Conservation (phyloP, 371 early-diverging fungal genomes). For the Syncephalis plumigaleata region DNA sequence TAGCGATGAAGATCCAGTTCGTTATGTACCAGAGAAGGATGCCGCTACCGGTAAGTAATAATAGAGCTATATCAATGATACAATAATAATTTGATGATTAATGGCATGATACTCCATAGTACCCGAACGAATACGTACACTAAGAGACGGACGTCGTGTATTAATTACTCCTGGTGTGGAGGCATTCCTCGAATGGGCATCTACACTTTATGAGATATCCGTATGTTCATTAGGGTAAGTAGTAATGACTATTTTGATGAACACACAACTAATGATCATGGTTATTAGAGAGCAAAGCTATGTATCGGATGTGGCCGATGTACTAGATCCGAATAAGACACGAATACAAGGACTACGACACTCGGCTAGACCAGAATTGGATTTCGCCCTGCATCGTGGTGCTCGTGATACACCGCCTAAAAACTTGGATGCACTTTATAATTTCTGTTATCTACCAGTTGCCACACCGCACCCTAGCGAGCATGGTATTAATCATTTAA, state of each 20-base stretch:
- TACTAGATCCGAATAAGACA: constrained; percentile 38
- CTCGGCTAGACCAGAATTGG: constrained; percentile 57
- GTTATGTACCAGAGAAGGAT: constrained; percentile 46
- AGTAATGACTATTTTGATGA: not conserved
- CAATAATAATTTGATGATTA: not conserved
- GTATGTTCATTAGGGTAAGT: constrained; percentile 59
- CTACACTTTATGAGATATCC: constrained; percentile 43
- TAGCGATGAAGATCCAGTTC: constrained; percentile 31
- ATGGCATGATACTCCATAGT: constrained; percentile 13
- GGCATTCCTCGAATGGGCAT: constrained; percentile 62
- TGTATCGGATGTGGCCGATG: constrained; percentile 49
- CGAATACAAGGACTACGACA: constrained; percentile 43
- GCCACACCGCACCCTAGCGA: too few species aligned
- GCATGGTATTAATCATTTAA: too few species aligned
- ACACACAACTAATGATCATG: not conserved
- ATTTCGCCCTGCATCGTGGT: constrained; percentile 25
- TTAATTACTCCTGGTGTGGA: constrained; percentile 50
- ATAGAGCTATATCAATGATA: not conserved
- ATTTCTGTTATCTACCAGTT: constrained; percentile 21
- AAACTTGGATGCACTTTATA: constrained; percentile 44
- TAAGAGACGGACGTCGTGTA: constrained; percentile 44
- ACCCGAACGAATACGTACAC: constrained; percentile 32
- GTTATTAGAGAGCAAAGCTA: constrained; percentile 46
- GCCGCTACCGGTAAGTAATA: constrained; percentile 17
- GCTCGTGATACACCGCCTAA: constrained; percentile 45